Evolutionary conservation across 2,329 filamentous ascomycete genomes (phyloP), one percentile per base, ranked within the genome.

Genomic region (Pseudogymnoascus verrucosus): DNA sequence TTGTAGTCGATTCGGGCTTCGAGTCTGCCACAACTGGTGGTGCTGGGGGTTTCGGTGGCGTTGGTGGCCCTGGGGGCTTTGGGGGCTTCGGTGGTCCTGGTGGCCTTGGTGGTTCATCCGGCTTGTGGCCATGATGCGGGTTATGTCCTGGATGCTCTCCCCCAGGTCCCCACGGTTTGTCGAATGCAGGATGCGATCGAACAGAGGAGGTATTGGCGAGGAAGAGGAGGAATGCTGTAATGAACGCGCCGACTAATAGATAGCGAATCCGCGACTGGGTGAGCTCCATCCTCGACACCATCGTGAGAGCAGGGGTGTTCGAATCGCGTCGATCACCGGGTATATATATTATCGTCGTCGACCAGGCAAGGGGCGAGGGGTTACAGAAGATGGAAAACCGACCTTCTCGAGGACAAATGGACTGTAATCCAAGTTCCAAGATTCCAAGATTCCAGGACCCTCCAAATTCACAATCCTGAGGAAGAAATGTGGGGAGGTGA

Each of bases 281-380:
- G 6, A 40, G 59, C 34, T 61, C 34, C 21, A 61, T 39, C n/a
- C 59, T 61, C 34, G 59, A 57, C 62, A 23, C 36, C 59, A 61
- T 61, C 7, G 34, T 26, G 59, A 26, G 2, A 2, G 23, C 28
- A 61, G 23, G 59, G 59, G 11, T 21, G 28, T 57, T 57, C 8
- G 11, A 34, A 34, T 57, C 28, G 51, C 10, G 28, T 34, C 51
- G 51, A 34, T 34, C 28, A n/a, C 28, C 11, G 16, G 51, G n/a
- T 54, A 16, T 51, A n/a, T 19, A 21, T 47, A 34, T 19, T 34
- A 10, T 34, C n/a, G 26, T 57, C 28, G 26, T 57, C 28, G 28
- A 34, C 51, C 16, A 34, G 5, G 11, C 28, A 1, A 12, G 23
- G 47, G 8, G 26, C 47, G 47, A 54, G 26, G 26, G 21, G 14